These are phyloP conservation scores for Westerdykella aurantiaca DNA, from an alignment of 2,329 filamentous ascomycete species.

Conservation along the genomic window DNA sequence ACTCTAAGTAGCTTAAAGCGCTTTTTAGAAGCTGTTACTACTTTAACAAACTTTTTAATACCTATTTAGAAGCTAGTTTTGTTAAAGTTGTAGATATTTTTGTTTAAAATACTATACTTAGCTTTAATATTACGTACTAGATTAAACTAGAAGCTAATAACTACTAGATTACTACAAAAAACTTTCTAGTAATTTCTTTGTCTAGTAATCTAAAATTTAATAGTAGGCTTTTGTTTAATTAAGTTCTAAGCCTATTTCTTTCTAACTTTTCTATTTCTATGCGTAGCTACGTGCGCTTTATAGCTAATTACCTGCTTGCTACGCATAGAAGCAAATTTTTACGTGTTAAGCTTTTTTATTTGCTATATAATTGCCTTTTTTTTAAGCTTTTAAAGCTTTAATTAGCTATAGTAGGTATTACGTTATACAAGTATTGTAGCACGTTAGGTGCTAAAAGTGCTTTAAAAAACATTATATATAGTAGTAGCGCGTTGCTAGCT, in stretches of 20 bases:
- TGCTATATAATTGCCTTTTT: slow-evolving; percentile 7
- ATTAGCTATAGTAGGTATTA: slow-evolving; percentile 2
- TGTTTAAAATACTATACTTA: slow-evolving; percentile 8
- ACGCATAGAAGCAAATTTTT: slow-evolving; percentile 2
- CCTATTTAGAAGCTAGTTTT: slow-evolving; percentile 12
- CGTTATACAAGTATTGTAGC: slow-evolving; percentile 3
- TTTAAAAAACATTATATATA: too few relatives aligned
- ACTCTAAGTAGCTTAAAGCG: slow-evolving; percentile 2
- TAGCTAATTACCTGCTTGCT: slow-evolving; percentile 5
- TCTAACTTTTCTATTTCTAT: slow-evolving; percentile 4
- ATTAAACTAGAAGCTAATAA: slow-evolving; percentile 10
- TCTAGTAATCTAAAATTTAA: slow-evolving; percentile 4
- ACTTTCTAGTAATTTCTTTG: slow-evolving; percentile 7
- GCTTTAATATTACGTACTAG: slow-evolving; percentile 8
- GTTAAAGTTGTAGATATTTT: slow-evolving; percentile 10
- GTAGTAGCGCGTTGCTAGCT: too few relatives aligned
- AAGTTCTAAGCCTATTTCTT: slow-evolving; percentile 8
- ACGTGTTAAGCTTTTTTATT: slow-evolving; percentile 6
- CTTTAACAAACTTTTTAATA: slow-evolving; percentile 2
- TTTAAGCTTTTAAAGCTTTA: slow-evolving; percentile 5
- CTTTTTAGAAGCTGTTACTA: slow-evolving; percentile 7
- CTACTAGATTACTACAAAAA: slow-evolving; percentile 4
- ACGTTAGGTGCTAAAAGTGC: background rate
- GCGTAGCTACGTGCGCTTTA: slow-evolving; percentile 6
- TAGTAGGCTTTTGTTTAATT: too few relatives aligned